Conservation (phyloP, 768 basidiomycete species). For the Tricholoma saponaceum region DNA sequence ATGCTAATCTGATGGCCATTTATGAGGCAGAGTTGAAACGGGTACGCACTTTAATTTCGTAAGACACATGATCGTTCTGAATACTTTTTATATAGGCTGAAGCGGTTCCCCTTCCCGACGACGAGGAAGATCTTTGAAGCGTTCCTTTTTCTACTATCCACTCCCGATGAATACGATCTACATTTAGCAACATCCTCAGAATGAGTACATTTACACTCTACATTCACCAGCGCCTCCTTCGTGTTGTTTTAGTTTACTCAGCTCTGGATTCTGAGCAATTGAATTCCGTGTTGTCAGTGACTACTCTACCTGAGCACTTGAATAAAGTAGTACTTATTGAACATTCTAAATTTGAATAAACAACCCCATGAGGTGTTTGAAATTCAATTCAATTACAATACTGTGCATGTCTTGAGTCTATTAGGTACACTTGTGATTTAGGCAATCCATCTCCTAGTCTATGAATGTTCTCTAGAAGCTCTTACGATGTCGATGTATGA, state of each 20-base stretch:
- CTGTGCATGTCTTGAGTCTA: no score
- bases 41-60: conserved; percentile 33
- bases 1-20: conserved; percentile 68
- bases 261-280: conserved; percentile 11
- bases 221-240: conserved; percentile 8
- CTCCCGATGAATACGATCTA: conserved; percentile 18
- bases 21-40: conserved; percentile 75
- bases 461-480: no score
- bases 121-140: conserved; percentile 82
- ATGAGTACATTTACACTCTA: conserved; percentile 22
- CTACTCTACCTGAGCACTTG: conserved; percentile 10
- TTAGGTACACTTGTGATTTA: background rate
- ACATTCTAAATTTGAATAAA: background rate
- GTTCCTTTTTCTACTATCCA: conserved; percentile 13
- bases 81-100: conserved; percentile 57
- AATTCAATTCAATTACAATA: no score
- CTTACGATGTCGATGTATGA: background rate
- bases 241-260: conserved; percentile 6
- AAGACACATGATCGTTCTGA: background rate
- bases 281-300: conserved; percentile 10
- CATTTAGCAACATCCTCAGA: conserved; percentile 21
- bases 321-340: conserved; percentile 14
- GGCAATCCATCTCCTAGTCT: no score
- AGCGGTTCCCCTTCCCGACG: conserved; percentile 92
- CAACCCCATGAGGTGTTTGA: background rate